These are phyloP conservation scores for Kondoa subrosea DNA, from an alignment of 768 basidiomycete genomes.

Conservation along the genomic window DNA sequence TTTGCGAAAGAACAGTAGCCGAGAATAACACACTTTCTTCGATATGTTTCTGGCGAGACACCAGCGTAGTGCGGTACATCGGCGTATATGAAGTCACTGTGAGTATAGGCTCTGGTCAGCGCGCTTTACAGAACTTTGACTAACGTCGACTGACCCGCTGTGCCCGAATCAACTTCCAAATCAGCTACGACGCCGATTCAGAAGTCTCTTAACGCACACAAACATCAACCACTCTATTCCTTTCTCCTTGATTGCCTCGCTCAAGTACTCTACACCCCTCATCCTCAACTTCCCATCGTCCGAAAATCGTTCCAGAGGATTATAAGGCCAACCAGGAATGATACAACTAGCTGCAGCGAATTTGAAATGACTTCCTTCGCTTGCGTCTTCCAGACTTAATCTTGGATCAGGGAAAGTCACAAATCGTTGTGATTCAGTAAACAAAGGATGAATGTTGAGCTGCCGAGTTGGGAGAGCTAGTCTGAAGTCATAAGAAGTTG, in stretches of 20 bases:
- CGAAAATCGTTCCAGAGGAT: constrained; percentile 30
- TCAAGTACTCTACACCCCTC: constrained; percentile 27
- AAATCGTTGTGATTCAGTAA: constrained; percentile 43
- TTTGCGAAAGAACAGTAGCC: too few relatives aligned
- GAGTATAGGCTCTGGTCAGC: too few relatives aligned
- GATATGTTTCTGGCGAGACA: constrained; percentile 41
- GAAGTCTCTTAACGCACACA: constrained; percentile 36
- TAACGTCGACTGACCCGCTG: not conserved
- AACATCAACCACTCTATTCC: constrained; percentile 44
- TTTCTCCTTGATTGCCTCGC: constrained; percentile 16
- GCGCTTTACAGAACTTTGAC: too few relatives aligned
- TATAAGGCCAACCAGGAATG: constrained; percentile 56
- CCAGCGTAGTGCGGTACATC: constrained; percentile 52
- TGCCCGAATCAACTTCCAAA: not conserved
- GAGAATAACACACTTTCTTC: too few relatives aligned
- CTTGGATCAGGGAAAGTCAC: constrained; percentile 58
- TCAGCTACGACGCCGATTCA: not conserved
- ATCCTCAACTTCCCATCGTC: constrained; percentile 16
- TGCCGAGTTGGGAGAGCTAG: constrained; percentile 24
- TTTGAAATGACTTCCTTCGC: constrained; percentile 39
- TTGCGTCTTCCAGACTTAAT: constrained; percentile 30
- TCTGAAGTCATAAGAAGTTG: constrained; percentile 52
- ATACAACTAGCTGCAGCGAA: constrained; percentile 55
- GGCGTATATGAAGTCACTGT: constrained; percentile 51
- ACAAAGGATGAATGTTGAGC: constrained; percentile 39